Conservation (phyloP, 2,329 filamentous ascomycete genomes). For the Coniella vitis region DNA sequence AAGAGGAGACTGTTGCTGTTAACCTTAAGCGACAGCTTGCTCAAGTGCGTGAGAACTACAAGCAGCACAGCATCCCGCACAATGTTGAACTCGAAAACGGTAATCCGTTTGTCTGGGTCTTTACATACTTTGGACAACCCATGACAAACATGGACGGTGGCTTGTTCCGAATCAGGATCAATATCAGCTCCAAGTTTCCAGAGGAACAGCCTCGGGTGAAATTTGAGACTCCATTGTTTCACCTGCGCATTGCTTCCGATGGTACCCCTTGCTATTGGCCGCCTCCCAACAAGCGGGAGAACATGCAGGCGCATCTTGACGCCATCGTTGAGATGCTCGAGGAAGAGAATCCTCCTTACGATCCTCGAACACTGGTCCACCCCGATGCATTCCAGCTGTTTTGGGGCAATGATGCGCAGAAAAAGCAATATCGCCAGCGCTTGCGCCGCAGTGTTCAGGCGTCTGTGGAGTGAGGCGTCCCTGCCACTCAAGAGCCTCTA, state of each 20-base stretch:
- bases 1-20: constrained; percentile 69
- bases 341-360: constrained; percentile 80
- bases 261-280: constrained; percentile 80
- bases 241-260: constrained; percentile 75
- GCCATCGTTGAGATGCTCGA: constrained; percentile 77
- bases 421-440: constrained; percentile 76
- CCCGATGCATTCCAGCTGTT: constrained; percentile 79
- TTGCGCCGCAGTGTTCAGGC: constrained; percentile 71
- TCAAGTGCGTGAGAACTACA: constrained; percentile 71
- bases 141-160: constrained; percentile 93
- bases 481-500: too few relatives aligned
- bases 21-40: constrained; percentile 81
- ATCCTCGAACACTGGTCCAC: constrained; percentile 81
- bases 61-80: constrained; percentile 62
- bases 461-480: constrained; percentile 51
- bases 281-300: constrained; percentile 54
- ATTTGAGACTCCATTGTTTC: constrained; percentile 77
- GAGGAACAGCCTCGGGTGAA: constrained; percentile 79
- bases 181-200: constrained; percentile 79
- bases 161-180: constrained; percentile 73
- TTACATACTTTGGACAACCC: constrained; percentile 85
- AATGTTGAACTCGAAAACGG: constrained; percentile 69
- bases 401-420: constrained; percentile 74
- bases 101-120: constrained; percentile 83
- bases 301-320: constrained; percentile 76